Evolutionary conservation across 1,284 basidiomycete species (phyloP), one percentile per base, ranked within the genome.

Genomic region (Cryptococcus maquisensis): DNA sequence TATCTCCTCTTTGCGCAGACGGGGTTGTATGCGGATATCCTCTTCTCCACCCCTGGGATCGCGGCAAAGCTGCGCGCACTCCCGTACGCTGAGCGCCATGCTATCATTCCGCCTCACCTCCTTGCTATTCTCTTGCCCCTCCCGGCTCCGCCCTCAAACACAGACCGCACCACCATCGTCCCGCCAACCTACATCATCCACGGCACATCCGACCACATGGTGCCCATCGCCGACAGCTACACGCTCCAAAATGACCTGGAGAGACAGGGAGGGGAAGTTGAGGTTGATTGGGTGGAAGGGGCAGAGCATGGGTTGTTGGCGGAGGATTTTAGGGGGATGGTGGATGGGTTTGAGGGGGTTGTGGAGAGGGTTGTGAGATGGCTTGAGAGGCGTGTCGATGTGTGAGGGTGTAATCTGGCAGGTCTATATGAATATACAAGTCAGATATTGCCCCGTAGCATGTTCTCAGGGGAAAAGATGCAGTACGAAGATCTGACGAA

Each of bases 221-320:
- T 54, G 8, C 48, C 48, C 13, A 38, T 48, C 6, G 24, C 51
- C 21, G 52, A 51, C 10, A 43, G 49, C 8, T 35, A 36, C 20
- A 54, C 37, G 18, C 23, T 39, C 7, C 16, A 45, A 21, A 12
- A 49, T 9, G 42, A 54, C 12, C 35, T 54, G 44, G 35, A 47
- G 18, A 26, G 35, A 18, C 6, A 40, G 6, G 43, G 40, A 4
- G 28, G 47, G 9, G 26, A 54, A 16, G 40, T 42, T 7, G 32
- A 40, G 6, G 15, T 39, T 16, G 44, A 37, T 13, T 58, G 56
- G 56, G 46, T 58, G 20, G 49, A 58, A 41, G 52, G 52, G 26
- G 52, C 56, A 15, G 40, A 21, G 16, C 52, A 54, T 48, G 52
- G 48, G 8, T 41, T 58, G 13, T 13, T 58, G 28, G 28, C 28